Conservation (phyloP, 2,329 filamentous ascomycete species). For the Cadophora sp. region DNA sequence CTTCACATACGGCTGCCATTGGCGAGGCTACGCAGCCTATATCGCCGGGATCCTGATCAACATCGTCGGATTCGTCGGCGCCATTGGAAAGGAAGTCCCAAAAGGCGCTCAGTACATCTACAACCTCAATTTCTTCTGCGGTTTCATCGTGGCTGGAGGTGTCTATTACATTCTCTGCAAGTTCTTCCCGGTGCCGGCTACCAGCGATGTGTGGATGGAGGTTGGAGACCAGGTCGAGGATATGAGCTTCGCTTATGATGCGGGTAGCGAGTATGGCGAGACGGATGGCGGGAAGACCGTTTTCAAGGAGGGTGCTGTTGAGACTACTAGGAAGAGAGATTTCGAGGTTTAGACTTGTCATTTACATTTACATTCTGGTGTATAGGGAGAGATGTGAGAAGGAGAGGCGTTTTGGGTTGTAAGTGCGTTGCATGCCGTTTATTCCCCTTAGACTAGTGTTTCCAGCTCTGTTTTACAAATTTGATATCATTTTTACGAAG, state of each 20-base stretch:
- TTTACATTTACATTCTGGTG: background rate
- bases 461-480: background rate
- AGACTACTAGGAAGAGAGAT: conserved; percentile 26
- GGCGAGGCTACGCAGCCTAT: conserved; percentile 85
- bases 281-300: conserved; percentile 24
- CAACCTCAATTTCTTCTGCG: conserved; percentile 88
- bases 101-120: conserved; percentile 85
- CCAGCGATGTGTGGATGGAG: conserved; percentile 79
- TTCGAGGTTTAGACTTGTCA: conserved; percentile 23
- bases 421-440: background rate
- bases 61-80: conserved; percentile 88
- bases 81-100: conserved; percentile 75
- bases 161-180: conserved; percentile 76
- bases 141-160: conserved; percentile 72
- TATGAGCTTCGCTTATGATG: conserved; percentile 38
- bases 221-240: conserved; percentile 69
- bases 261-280: conserved; percentile 34
- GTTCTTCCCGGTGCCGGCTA: conserved; percentile 75
- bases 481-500: too few relatives aligned
- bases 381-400: background rate
- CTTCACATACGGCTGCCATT: conserved; percentile 76
- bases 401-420: background rate
- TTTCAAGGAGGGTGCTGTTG: conserved; percentile 26
- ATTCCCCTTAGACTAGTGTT: conserved; percentile 14
- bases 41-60: conserved; percentile 86